Base-by-base conservation (phyloP, 805 yeast genomes). In the Metschnikowia kunwiensis region DNA sequence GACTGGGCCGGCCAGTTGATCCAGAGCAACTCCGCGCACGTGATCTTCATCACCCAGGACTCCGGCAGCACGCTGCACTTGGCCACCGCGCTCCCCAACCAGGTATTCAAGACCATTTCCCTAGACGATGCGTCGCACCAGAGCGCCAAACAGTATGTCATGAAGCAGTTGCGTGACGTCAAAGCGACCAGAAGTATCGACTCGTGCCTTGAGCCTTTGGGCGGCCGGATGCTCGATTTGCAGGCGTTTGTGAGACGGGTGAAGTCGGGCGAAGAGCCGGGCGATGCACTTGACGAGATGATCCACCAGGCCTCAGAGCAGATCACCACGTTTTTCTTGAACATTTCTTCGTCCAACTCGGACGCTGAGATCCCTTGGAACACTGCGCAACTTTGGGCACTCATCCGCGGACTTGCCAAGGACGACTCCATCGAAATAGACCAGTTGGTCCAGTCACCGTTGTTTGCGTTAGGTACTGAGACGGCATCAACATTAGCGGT, bases 171-270 rank as follows among this genome's bases (percentile, higher is more conserved):
- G 30, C 52, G 42, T n/a, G 45, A 44, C 12, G 39, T 44, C 14
- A 53, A 49, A 5, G 58, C 54, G 5, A 55, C 58, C 20, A 50
- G 56, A n/a, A 42, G 32, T 24, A 67, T 88, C 16, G 80, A 77
- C 16, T 60, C 63, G 5, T 73, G 80, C 21, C 62, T 89, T 22
- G 77, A 66, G 18, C 94, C 95, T 9, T 62, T 93, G 18, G 98
- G 98, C 14, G 98, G 98, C 26, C 78, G 98, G 44, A 84, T 91
- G 89, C 70, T 88, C 29, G 98, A 93, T 58, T 68, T 93, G 34
- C 96, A 93, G 60, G 82, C 91, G 19, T 88, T 86, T 61, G 83
- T 83, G 1, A 75, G 97, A 55, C 82, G 97, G 34, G 75, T 93
- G 12, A 80, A 80, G 50, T 78, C 91, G 1, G 98, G 98, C 5